Percentiles rank a stretch among this genome's conserved stretches.
Conservation (phyloP, 208 protist genomes). For the Trypanosoma avium region DNA sequence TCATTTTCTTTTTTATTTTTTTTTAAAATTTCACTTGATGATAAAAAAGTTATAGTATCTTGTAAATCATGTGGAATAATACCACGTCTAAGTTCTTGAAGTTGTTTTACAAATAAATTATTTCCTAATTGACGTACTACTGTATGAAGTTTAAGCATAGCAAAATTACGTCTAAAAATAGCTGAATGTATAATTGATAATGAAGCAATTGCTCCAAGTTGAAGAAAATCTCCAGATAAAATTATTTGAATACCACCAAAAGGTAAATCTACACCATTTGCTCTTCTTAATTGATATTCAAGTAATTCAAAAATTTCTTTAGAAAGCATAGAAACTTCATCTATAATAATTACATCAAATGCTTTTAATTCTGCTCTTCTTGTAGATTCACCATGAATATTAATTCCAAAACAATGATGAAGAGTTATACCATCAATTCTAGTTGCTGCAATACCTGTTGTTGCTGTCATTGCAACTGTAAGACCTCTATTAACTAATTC, state of each 20-base stretch:
- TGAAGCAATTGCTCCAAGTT: constrained; percentile 77
- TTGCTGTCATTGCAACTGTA: constrained; percentile 79
- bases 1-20: background rate
- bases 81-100: constrained; percentile 75
- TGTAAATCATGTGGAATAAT: constrained; percentile 56
- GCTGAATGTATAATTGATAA: constrained; percentile 61
- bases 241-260: constrained; percentile 94
- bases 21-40: constrained; percentile 10
- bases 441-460: constrained; percentile 76
- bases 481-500: constrained; percentile 57
- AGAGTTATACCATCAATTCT: constrained; percentile 86
- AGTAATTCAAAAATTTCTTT: constrained; percentile 80
- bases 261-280: constrained; percentile 74
- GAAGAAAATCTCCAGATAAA: constrained; percentile 91
- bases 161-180: constrained; percentile 78
- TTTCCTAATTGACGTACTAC: constrained; percentile 59
- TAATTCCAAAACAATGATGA: constrained; percentile 89
- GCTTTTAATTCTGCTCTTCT: constrained; percentile 56
- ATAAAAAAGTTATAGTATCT: constrained; percentile 60
- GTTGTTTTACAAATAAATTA: constrained; percentile 54
- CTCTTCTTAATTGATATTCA: constrained; percentile 70
- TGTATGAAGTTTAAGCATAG: constrained; percentile 73
- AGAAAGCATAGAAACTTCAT: constrained; percentile 92
- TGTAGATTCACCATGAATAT: constrained; percentile 67
- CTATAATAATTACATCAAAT: constrained; percentile 92